phyloP scores from a whole-genome alignment of 2,329 filamentous ascomycete species.

The Hypoxylon sp. region DNA sequence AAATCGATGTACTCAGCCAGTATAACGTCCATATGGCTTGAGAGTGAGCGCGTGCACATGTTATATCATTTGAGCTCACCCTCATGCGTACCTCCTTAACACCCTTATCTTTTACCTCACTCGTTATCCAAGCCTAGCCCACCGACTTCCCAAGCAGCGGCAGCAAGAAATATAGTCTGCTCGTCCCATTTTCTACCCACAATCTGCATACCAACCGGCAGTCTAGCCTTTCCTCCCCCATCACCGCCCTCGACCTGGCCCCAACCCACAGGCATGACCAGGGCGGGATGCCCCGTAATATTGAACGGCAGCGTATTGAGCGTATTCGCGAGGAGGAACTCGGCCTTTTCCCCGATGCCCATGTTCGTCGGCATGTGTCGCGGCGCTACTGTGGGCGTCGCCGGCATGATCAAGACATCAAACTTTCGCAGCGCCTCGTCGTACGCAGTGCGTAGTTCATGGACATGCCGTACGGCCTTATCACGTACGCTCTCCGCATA shows the following conservation, averaged over 20 bases:
- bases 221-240: constrained; percentile 38
- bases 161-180: constrained; percentile 48
- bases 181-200: constrained; percentile 50
- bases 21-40: too few relatives aligned
- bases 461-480: constrained; percentile 61
- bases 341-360: constrained; percentile 56
- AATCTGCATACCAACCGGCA: constrained; percentile 53
- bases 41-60: too few relatives aligned
- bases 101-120: not conserved
- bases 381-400: constrained; percentile 59
- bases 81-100: not conserved
- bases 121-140: constrained; percentile 49
- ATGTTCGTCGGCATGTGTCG: constrained; percentile 54
- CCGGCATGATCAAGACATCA: constrained; percentile 64
- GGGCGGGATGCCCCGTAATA: constrained; percentile 62
- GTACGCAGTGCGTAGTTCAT: constrained; percentile 62
- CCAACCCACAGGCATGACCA: constrained; percentile 61
- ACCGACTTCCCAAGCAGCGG: constrained; percentile 50
- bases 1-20: not conserved
- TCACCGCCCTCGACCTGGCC: constrained; percentile 37
- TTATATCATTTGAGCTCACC: not conserved
- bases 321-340: constrained; percentile 59
- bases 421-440: constrained; percentile 57
- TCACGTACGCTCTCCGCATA: constrained; percentile 53
- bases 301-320: constrained; percentile 63